Percentiles rank a stretch among this genome's conserved stretches.
Evolutionary conservation across 2,329 filamentous ascomycete genomes (phyloP).

Genomic region (Cryphonectria parasitica): DNA sequence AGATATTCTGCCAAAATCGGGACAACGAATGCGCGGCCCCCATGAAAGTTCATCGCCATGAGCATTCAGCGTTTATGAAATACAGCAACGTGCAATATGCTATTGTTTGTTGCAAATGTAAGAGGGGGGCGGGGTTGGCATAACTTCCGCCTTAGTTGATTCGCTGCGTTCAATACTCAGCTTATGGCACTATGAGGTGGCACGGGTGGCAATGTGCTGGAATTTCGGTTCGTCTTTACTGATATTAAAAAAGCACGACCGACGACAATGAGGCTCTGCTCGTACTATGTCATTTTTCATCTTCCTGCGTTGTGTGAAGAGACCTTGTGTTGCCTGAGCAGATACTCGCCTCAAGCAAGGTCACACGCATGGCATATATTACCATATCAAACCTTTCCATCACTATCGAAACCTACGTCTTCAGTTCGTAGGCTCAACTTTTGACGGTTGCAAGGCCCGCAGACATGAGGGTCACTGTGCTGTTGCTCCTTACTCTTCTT

Average conservation of each 20-base stretch:
- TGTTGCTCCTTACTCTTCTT: neutral
- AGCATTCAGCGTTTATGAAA: neutral
- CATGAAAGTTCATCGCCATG: neutral
- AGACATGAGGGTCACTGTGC: neutral
- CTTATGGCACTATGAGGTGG: neutral
- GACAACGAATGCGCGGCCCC: neutral
- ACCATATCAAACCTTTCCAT: neutral
- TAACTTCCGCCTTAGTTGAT: neutral
- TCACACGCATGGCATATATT: neutral
- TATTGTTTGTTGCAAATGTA: neutral
- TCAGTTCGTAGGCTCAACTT: neutral
- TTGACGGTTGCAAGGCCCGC: neutral
- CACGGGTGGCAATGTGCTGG: neutral
- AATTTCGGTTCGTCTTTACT: neutral
- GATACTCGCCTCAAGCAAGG: neutral
- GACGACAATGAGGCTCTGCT: neutral
- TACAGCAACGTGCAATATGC: neutral
- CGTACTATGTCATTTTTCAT: neutral
- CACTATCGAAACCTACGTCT: neutral
- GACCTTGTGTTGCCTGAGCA: neutral
- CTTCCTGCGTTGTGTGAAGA: neutral
- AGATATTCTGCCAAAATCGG: neutral
- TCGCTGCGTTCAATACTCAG: neutral
- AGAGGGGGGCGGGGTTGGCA: too few species aligned
- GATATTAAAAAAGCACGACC: neutral